Evolutionary conservation across 345 rosid species (phyloP).

Genomic region (Sisymbrium altissimum): DNA sequence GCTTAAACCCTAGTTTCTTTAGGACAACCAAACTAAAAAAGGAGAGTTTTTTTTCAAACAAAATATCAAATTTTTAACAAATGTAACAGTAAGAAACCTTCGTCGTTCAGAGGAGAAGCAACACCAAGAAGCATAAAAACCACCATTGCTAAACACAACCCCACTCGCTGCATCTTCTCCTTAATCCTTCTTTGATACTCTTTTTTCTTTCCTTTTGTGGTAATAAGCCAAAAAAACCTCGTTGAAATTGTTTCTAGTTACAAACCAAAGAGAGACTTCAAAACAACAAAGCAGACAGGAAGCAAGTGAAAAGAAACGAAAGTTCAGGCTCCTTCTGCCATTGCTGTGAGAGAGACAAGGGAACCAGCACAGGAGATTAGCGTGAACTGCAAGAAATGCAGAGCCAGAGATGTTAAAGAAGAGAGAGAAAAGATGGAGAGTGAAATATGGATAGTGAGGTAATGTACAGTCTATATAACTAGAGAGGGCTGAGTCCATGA

Average conservation of each 20-base stretch:
- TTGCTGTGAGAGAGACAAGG: slow-evolving; percentile 21
- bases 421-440: slow-evolving; percentile 40
- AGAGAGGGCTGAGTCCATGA: slow-evolving; percentile 27
- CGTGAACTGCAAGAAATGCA: slow-evolving; percentile 69
- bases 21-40: not conserved
- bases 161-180: slow-evolving; percentile 28
- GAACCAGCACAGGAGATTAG: slow-evolving; percentile 59
- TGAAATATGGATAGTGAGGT: slow-evolving; percentile 3
- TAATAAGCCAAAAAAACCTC: slow-evolving; percentile 5
- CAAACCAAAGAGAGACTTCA: not conserved
- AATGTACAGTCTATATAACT: slow-evolving; percentile 24
- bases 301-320: not conserved
- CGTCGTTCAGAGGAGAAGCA: slow-evolving; percentile 47
- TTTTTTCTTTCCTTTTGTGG: not conserved
- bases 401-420: slow-evolving; percentile 51
- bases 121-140: slow-evolving; percentile 32
- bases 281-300: slow-evolving; percentile 10
- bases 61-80: not conserved
- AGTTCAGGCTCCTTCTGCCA: slow-evolving; percentile 12
- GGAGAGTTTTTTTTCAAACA: not conserved
- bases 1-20: not conserved
- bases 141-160: slow-evolving; percentile 19
- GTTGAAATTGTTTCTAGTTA: not conserved
- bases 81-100: slow-evolving; percentile 40
- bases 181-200: not conserved